Evolutionary conservation across 495 filamentous ascomycete genomes (phyloP).

Genomic region (Penicillium dipodomyicola): DNA sequence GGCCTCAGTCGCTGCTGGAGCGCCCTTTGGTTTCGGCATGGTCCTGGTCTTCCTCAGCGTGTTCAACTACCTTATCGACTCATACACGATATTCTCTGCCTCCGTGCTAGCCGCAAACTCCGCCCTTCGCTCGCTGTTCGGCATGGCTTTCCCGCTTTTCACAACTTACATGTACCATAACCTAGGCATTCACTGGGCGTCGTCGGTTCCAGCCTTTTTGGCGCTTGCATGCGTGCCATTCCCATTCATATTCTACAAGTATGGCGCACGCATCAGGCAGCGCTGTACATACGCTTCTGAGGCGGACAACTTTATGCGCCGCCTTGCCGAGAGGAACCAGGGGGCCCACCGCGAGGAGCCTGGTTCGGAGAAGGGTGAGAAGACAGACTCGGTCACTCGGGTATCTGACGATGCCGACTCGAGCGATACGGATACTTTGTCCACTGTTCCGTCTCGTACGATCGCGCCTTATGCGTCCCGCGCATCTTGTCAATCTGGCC

Average conservation of each 20-base stretch:
- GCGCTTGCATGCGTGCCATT: constrained; percentile 78
- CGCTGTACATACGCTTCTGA: constrained; percentile 66
- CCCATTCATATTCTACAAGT: constrained; percentile 78
- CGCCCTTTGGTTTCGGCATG: constrained; percentile 73
- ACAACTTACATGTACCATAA: constrained; percentile 72
- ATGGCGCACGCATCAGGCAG: constrained; percentile 62
- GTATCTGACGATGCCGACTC: constrained; percentile 5
- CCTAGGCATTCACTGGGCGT: constrained; percentile 81
- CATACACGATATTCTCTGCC: constrained; percentile 78
- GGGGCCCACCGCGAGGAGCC: constrained; percentile 8
- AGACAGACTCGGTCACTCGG: constrained; percentile 5
- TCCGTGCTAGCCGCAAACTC: constrained; percentile 77
- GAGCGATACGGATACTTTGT: constrained; percentile 26
- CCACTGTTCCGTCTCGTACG: constrained; percentile 27
- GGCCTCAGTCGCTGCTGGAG: constrained; percentile 60
- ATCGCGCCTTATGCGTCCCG: constrained; percentile 22
- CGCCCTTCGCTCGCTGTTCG: constrained; percentile 66
- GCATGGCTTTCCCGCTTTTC: constrained; percentile 84
- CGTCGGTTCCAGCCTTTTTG: constrained; percentile 72
- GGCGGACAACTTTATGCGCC: constrained; percentile 36
- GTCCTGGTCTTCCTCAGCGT: constrained; percentile 70
- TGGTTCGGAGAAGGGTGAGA: neutral
- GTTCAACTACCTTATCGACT: constrained; percentile 79
- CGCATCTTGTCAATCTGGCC: constrained; percentile 32
- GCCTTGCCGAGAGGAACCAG: constrained; percentile 30